Base-by-base conservation (phyloP, 192 early-diverging fungal species). In the Coemansia interrupta region DNA sequence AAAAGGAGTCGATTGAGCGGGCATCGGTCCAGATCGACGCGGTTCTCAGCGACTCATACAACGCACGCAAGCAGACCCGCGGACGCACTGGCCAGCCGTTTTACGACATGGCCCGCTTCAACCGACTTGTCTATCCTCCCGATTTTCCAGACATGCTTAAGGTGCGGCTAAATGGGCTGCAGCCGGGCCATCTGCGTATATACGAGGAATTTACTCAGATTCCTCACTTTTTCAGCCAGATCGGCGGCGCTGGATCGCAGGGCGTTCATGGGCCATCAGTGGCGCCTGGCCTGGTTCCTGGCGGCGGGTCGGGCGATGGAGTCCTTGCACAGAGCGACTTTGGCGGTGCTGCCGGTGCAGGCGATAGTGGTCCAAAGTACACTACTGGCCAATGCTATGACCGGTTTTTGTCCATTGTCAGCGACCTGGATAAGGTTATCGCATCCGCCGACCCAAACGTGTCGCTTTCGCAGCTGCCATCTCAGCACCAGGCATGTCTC, bases 1-100 rank as follows among this genome's bases (percentile, higher is more conserved):
- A 99, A 70, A 92, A 94, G 66, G 90, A 93, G 22, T 94, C 97
- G 2, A 92, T 92, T 62, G 93, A 96, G 66, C 95, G 95, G 56
- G 91, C 94, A 1, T 80, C 91, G n/a, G 81, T 88, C n/a, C 93
- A 96, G 60, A 94, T 99, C 42, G 93, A 96, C 72, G 87, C 93
- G 47, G 66, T 80, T n/a, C 78, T 99, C 47, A 72, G 76, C 11
- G 58, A 82, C 6, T 80, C 89, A 23, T 95, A 85, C 53, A 54
- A 78, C 20, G 85, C 78, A 41, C 83, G 97, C 28, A 85, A 90
- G 73, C 92, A 94, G 59, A 92, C 95, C 64, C 85, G 95, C 1
- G 95, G 94, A 71, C 84, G 90, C 46, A 87, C 86, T 13, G 89
- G 86, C 13, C 92, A 95, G 69, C 92, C 92, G 17, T 99, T 84